A percentile compares a stretch with the other conserved stretches of the same genome.
phyloP scores from a whole-genome alignment of 1,284 basidiomycete genomes.

The Tranzscheliella williamsii region DNA sequence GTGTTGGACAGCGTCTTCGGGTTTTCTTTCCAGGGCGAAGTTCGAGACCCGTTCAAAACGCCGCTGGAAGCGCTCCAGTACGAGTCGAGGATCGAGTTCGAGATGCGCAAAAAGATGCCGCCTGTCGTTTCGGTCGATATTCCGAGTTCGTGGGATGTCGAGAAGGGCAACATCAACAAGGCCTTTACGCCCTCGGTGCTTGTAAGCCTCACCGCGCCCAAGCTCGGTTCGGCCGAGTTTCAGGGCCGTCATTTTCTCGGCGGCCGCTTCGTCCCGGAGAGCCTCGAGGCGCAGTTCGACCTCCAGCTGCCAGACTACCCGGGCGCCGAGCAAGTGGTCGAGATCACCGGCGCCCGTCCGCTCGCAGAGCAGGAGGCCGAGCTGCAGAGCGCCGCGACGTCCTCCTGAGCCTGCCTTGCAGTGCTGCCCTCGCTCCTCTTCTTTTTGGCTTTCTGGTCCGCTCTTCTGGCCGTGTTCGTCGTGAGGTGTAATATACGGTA shows the following conservation, averaged over 20 bases:
- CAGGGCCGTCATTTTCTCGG: conserved; percentile 83
- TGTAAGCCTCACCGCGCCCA: conserved; percentile 89
- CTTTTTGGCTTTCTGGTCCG: no score
- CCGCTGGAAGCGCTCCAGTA: conserved; percentile 70
- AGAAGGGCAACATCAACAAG: conserved; percentile 67
- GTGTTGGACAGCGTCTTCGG: conserved; percentile 95
- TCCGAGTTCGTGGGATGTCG: conserved; percentile 93
- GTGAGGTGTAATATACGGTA: no score
- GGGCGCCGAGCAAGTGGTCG: conserved; percentile 51
- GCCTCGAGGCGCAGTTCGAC: conserved; percentile 38
- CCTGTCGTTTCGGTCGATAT: conserved; percentile 74
- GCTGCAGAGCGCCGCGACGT: no score
- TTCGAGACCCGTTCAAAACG: conserved; percentile 82
- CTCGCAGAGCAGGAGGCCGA: conserved; percentile 16
- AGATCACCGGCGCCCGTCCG: conserved; percentile 50
- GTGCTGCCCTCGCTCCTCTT: no score
- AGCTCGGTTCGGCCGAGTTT: conserved; percentile 78
- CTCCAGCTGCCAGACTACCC: conserved; percentile 48
- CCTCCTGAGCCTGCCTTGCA: no score
- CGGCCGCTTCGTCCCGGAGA: conserved; percentile 80
- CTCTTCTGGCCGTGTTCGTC: no score
- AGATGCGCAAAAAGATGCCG: conserved; percentile 37
- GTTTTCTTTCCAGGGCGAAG: conserved; percentile 80
- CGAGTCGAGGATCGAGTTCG: conserved; percentile 52
- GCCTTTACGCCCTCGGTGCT: conserved; percentile 77